Evolutionary conservation across 495 filamentous ascomycete species (phyloP).

Genomic region (Penicillium cataractarum): DNA sequence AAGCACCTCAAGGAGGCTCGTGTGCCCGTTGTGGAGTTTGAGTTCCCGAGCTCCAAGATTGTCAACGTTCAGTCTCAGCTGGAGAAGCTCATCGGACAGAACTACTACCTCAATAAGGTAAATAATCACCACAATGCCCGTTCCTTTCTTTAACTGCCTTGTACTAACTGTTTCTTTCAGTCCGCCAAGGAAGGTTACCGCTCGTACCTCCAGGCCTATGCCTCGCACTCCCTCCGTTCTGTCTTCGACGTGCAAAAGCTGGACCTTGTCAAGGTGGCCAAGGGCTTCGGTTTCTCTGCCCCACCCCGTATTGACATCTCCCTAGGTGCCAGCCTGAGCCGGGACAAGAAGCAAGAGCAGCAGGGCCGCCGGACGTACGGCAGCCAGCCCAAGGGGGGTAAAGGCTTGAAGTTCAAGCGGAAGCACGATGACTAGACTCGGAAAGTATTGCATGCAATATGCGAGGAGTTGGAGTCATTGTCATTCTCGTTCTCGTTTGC

Average conservation of each 20-base stretch:
- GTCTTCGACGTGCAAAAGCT: conserved; percentile 94
- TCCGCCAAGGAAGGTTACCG: conserved; percentile 74
- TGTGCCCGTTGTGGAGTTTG: conserved; percentile 94
- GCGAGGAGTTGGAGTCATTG: neutral
- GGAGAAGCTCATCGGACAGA: conserved; percentile 86
- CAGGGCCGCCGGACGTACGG: conserved; percentile 81
- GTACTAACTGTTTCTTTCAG: conserved; percentile 31
- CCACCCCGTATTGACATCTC: conserved; percentile 92
- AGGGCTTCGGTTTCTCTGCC: conserved; percentile 85
- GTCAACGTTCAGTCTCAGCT: conserved; percentile 93
- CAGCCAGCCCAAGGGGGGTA: conserved; percentile 58
- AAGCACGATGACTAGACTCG: conserved; percentile 34
- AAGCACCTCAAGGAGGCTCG: conserved; percentile 88
- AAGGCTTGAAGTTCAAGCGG: conserved; percentile 52
- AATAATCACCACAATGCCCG: conserved; percentile 8
- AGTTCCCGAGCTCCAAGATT: conserved; percentile 90
- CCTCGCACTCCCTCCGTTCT: conserved; percentile 83
- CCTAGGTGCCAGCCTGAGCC: conserved; percentile 81
- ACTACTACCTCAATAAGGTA: conserved; percentile 95
- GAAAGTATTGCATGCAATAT: neutral
- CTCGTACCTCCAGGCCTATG: conserved; percentile 92
- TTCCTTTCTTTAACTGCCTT: neutral
- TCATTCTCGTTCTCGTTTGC: neutral
- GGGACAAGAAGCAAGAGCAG: conserved; percentile 79
- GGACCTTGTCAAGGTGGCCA: conserved; percentile 90